These are phyloP conservation scores for Fusarium stilboides DNA, from an alignment of 2,329 filamentous ascomycete species.

Conservation along the genomic window DNA sequence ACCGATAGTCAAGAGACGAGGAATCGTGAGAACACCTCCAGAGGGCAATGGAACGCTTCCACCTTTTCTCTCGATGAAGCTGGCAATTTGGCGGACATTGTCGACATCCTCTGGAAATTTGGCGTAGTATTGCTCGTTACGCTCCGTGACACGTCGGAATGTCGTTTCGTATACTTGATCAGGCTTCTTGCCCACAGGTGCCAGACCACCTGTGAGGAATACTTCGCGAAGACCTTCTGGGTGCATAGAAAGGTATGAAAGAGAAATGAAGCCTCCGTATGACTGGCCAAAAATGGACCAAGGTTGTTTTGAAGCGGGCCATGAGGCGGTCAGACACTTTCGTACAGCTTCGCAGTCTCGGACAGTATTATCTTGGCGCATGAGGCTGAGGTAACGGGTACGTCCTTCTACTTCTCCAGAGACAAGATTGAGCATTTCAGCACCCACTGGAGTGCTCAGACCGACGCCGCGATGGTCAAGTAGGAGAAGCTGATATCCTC, in stretches of 20 bases:
- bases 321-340: slow-evolving; percentile 78
- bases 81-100: slow-evolving; percentile 76
- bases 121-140: slow-evolving; percentile 84
- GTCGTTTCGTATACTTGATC: slow-evolving; percentile 83
- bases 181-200: slow-evolving; percentile 79
- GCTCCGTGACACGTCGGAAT: slow-evolving; percentile 77
- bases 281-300: slow-evolving; percentile 94
- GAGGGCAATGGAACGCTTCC: slow-evolving; percentile 74
- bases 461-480: slow-evolving; percentile 95
- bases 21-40: slow-evolving; percentile 80
- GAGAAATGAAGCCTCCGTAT: slow-evolving; percentile 89
- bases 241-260: slow-evolving; percentile 87
- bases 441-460: slow-evolving; percentile 83
- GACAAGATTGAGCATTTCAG: slow-evolving; percentile 73
- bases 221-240: slow-evolving; percentile 85
- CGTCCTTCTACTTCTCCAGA: slow-evolving; percentile 77
- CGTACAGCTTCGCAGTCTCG: slow-evolving; percentile 90
- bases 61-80: slow-evolving; percentile 73
- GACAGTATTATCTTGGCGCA: slow-evolving; percentile 92
- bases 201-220: slow-evolving; percentile 88
- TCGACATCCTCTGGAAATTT: slow-evolving; percentile 88
- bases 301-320: slow-evolving; percentile 77
- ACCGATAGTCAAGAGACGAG: slow-evolving; percentile 83
- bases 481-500: slow-evolving; percentile 87
- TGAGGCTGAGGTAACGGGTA: slow-evolving; percentile 84